Percentiles rank a stretch among this genome's conserved stretches.
Conservation (phyloP, 257 asterid species). For the Solanum raphanifolium region DNA sequence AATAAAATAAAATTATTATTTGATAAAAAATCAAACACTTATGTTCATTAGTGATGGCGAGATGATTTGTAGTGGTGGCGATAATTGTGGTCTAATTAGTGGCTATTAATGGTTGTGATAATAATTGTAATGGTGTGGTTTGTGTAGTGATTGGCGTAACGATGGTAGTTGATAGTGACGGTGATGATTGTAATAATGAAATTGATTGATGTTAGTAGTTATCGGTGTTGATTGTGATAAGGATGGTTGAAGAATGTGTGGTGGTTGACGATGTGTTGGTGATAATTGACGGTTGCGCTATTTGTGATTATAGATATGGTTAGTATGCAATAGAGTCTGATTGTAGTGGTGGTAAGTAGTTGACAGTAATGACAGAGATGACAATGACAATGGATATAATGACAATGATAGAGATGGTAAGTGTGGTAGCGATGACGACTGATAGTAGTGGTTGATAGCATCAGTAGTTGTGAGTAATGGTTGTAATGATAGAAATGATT, state of each 20-base stretch:
- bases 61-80: background rate
- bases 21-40: background rate
- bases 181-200: background rate
- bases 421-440: background rate
- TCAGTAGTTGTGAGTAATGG: background rate
- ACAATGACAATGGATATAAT: background rate
- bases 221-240: background rate
- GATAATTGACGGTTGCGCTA: background rate
- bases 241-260: background rate
- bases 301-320: background rate
- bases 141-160: background rate
- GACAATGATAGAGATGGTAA: accelerated
- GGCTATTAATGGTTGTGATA: background rate
- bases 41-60: background rate
- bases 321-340: accelerated
- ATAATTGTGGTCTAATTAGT: background rate
- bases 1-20: too few relatives aligned
- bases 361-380: background rate
- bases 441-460: accelerated
- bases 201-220: background rate
- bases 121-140: background rate
- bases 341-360: background rate
- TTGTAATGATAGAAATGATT: too few relatives aligned
- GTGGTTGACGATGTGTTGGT: too few relatives aligned
- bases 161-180: background rate